These are phyloP conservation scores for Botrytis elliptica DNA, from an alignment of 2,329 filamentous ascomycete genomes.

Conservation along the genomic window DNA sequence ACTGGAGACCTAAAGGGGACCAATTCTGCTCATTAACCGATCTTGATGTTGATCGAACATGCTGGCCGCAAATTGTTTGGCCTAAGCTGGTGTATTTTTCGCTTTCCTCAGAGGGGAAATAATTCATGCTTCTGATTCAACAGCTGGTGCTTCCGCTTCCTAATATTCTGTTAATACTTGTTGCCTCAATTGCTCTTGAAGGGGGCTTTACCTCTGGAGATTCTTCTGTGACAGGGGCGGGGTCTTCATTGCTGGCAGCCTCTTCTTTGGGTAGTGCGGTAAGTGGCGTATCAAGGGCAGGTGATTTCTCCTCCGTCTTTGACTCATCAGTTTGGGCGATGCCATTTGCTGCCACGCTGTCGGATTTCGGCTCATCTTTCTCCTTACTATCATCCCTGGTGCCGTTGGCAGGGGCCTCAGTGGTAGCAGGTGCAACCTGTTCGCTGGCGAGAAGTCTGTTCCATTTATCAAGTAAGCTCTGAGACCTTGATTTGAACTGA, in stretches of 20 bases:
- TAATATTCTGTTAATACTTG: conserved; percentile 23
- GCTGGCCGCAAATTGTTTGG: neutral
- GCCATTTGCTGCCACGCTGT: conserved; percentile 37
- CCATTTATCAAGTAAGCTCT: conserved; percentile 82
- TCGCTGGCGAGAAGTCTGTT: conserved; percentile 74
- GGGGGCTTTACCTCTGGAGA: conserved; percentile 27
- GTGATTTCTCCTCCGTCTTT: conserved; percentile 44
- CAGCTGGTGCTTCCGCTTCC: conserved; percentile 28
- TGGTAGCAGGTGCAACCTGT: conserved; percentile 42
- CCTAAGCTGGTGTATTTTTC: conserved; percentile 10
- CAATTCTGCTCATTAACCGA: conserved; percentile 17
- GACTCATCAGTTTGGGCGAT: conserved; percentile 37
- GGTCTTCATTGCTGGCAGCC: conserved; percentile 35
- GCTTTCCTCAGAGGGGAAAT: neutral
- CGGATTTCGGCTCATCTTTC: conserved; percentile 32
- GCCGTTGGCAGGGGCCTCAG: conserved; percentile 36
- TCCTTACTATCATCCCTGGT: conserved; percentile 44
- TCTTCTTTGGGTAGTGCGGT: conserved; percentile 33
- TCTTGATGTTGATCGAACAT: conserved; percentile 7
- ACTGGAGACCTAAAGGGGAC: conserved; percentile 9
- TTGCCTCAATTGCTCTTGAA: neutral
- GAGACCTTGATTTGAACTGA: conserved; percentile 81
- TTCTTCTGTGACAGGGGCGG: conserved; percentile 26
- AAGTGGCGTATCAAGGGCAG: conserved; percentile 39
- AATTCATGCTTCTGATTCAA: conserved; percentile 26